Evolutionary conservation across 2,329 filamentous ascomycete species (phyloP).

Genomic region (Colletotrichum gigasporum): DNA sequence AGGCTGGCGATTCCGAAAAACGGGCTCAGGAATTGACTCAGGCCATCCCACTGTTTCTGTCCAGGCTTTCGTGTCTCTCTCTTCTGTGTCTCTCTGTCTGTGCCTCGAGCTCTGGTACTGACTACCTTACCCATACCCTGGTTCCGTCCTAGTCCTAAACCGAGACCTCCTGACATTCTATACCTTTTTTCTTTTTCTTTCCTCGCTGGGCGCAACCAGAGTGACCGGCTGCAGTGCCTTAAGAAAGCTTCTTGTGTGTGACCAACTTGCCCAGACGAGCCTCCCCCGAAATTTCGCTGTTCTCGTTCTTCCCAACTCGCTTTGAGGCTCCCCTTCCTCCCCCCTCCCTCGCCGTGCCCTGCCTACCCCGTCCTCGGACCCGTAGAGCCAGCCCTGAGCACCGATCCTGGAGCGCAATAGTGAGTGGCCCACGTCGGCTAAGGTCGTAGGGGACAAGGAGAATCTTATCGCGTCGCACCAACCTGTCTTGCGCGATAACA

Average conservation of each 20-base stretch:
- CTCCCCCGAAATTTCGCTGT: constrained; percentile 1
- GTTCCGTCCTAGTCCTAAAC: not conserved
- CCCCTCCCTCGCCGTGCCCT: not conserved
- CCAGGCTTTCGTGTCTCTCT: constrained; percentile 12
- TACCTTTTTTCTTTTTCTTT: not conserved
- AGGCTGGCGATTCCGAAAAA: constrained; percentile 27
- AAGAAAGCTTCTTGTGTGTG: constrained; percentile 25
- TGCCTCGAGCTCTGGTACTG: too few species aligned
- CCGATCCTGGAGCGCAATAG: constrained; percentile 4
- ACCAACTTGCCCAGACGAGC: constrained; percentile 21
- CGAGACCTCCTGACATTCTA: constrained; percentile 15
- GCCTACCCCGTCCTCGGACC: too few species aligned
- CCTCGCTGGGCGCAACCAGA: not conserved
- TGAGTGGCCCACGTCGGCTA: constrained; percentile 5
- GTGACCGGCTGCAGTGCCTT: constrained; percentile 23
- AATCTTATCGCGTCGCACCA: constrained; percentile 25
- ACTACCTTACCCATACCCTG: not conserved
- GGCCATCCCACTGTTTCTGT: constrained; percentile 22
- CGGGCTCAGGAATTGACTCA: constrained; percentile 28
- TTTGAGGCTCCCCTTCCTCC: not conserved
- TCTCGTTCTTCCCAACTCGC: not conserved
- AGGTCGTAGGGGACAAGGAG: not conserved
- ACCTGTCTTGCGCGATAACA: constrained; percentile 14
- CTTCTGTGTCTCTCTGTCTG: constrained; percentile 6
- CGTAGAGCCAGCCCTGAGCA: too few species aligned